Conservation (phyloP, 495 filamentous ascomycete species). For the Xylona heveae region DNA sequence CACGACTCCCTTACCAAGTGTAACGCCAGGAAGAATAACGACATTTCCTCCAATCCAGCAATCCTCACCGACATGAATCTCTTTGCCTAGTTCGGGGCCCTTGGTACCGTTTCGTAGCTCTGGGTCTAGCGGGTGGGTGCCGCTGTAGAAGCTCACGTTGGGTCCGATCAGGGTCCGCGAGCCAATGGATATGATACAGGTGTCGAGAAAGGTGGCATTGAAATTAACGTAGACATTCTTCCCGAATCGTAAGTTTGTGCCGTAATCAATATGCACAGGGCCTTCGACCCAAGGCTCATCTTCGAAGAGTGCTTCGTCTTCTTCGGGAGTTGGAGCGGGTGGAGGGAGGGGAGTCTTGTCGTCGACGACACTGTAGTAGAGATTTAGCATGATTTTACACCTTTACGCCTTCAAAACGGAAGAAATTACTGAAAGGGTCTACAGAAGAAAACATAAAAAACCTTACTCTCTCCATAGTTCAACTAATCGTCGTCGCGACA, state of each 20-base stretch:
- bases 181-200: slow-evolving; percentile 54
- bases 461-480: slow-evolving; percentile 60
- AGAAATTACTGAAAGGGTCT: slow-evolving; percentile 1
- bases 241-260: slow-evolving; percentile 47
- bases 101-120: slow-evolving; percentile 45
- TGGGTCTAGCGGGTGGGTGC: slow-evolving; percentile 59
- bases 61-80: slow-evolving; percentile 65
- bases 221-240: slow-evolving; percentile 56
- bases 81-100: slow-evolving; percentile 55
- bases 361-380: slow-evolving; percentile 25
- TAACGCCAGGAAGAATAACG: slow-evolving; percentile 56
- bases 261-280: slow-evolving; percentile 56
- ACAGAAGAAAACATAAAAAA: slow-evolving; percentile 3
- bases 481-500: slow-evolving; percentile 31
- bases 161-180: slow-evolving; percentile 62
- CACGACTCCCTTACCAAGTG: slow-evolving; percentile 51
- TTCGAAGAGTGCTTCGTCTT: slow-evolving; percentile 36
- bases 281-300: slow-evolving; percentile 49
- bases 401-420: neutral
- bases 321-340: slow-evolving; percentile 23
- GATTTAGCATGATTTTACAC: slow-evolving; percentile 1
- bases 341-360: slow-evolving; percentile 42
- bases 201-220: slow-evolving; percentile 58
- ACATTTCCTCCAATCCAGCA: slow-evolving; percentile 79
- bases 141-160: slow-evolving; percentile 51